A percentile compares a stretch with the other conserved stretches of the same genome.
Conservation (phyloP, 257 asterid species). For the Hygrophila difformis region DNA sequence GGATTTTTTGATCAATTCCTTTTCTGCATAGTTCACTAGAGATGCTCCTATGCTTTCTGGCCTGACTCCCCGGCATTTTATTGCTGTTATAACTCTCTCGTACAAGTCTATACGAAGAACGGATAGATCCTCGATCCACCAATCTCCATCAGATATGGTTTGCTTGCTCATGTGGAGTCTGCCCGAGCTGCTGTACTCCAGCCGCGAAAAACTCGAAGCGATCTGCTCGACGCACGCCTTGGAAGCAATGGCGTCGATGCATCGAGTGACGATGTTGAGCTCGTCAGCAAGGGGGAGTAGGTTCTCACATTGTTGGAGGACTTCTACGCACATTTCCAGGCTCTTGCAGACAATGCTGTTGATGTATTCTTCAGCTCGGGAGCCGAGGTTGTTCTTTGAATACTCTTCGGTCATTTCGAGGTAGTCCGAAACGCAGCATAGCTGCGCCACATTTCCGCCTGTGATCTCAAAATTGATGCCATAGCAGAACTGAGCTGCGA, state of each 20-base stretch:
- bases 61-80: conserved; percentile 68
- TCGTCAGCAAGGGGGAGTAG: conserved; percentile 60
- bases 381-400: conserved; percentile 64
- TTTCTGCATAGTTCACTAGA: conserved; percentile 70
- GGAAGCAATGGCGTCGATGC: conserved; percentile 57
- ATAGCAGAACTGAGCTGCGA: conserved; percentile 84
- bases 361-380: conserved; percentile 50
- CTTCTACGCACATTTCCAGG: conserved; percentile 62
- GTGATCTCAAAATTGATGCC: conserved; percentile 69
- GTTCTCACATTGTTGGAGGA: conserved; percentile 62
- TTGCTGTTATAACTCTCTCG: conserved; percentile 59
- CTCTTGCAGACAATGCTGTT: conserved; percentile 41
- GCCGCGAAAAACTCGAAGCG: conserved; percentile 68
- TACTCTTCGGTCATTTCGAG: no score
- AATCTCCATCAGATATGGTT: conserved; percentile 35
- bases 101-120: conserved; percentile 63
- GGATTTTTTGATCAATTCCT: no score
- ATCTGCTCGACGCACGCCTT: conserved; percentile 87
- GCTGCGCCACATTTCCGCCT: conserved; percentile 52
- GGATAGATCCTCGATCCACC: conserved; percentile 79
- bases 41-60: conserved; percentile 75
- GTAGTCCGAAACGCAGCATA: conserved; percentile 52
- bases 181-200: conserved; percentile 47
- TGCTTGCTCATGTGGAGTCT: conserved; percentile 25
- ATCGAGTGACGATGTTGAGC: conserved; percentile 40